These are phyloP conservation scores for Talaromyces sp. DNA, from an alignment of 2,329 filamentous ascomycete genomes.

Conservation along the genomic window DNA sequence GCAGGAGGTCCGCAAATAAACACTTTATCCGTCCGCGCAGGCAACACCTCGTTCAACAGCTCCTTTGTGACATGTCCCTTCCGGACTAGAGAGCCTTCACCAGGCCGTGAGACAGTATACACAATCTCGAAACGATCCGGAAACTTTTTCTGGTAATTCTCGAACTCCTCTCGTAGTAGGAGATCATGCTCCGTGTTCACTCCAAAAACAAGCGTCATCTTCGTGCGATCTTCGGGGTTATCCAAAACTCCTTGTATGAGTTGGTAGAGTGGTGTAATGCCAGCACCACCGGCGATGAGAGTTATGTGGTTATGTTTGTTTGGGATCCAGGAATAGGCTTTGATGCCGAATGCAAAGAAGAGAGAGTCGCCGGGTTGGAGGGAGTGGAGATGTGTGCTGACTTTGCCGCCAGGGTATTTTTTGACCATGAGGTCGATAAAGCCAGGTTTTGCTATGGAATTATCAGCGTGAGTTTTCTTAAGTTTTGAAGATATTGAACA, in stretches of 20 bases:
- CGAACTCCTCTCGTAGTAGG: slow-evolving; percentile 55
- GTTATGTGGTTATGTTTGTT: slow-evolving; percentile 53
- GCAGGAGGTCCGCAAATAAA: slow-evolving; percentile 67
- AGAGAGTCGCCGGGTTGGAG: slow-evolving; percentile 60
- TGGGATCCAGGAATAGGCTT: slow-evolving; percentile 54
- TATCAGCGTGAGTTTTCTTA: not conserved
- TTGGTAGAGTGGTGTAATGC: slow-evolving; percentile 69
- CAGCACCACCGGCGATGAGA: slow-evolving; percentile 67
- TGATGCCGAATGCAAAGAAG: slow-evolving; percentile 55
- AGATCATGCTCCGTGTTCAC: slow-evolving; percentile 64
- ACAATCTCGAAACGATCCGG: slow-evolving; percentile 56
- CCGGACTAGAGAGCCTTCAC: slow-evolving; percentile 39
- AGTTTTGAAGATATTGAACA: slow-evolving; percentile 9
- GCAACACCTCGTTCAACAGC: slow-evolving; percentile 52
- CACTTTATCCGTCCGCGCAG: slow-evolving; percentile 40
- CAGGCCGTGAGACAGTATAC: slow-evolving; percentile 54
- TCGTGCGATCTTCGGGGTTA: slow-evolving; percentile 60
- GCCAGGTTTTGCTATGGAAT: slow-evolving; percentile 51
- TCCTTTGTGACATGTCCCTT: slow-evolving; percentile 59
- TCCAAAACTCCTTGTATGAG: slow-evolving; percentile 60
- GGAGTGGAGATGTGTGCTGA: slow-evolving; percentile 63
- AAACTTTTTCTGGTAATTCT: slow-evolving; percentile 47
- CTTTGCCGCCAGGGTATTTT: slow-evolving; percentile 63
- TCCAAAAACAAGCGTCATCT: slow-evolving; percentile 63
- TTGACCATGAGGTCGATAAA: slow-evolving; percentile 65